These are phyloP conservation scores for Stygiomarasmius scandens DNA, from an alignment of 1,284 basidiomycete genomes.

Conservation along the genomic window DNA sequence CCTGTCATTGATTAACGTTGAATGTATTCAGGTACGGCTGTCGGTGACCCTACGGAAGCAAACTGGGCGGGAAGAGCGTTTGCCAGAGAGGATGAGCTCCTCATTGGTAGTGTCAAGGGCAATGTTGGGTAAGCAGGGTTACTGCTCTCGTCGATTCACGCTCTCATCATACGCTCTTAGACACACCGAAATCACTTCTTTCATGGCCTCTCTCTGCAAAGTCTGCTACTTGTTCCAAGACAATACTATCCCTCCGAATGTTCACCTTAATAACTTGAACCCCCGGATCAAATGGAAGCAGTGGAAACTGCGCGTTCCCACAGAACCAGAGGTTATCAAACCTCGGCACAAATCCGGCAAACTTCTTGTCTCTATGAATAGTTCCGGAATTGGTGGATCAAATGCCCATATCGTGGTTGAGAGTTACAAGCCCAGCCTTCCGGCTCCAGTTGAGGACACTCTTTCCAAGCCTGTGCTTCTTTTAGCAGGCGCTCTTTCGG, in stretches of 20 bases:
- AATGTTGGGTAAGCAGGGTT: conserved; percentile 38
- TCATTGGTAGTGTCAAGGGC: conserved; percentile 42
- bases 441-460: background rate
- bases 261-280: conserved; percentile 38
- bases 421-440: background rate
- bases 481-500: conserved; percentile 39
- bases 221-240: conserved; percentile 40
- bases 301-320: conserved; percentile 23
- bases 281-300: conserved; percentile 41
- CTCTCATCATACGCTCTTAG: conserved; percentile 24
- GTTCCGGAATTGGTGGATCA: conserved; percentile 13
- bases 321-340: conserved; percentile 8
- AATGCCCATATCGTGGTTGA: conserved; percentile 18
- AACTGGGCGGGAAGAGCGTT: conserved; percentile 43
- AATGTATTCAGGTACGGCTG: conserved; percentile 34
- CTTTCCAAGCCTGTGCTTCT: conserved; percentile 28
- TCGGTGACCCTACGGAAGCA: conserved; percentile 48
- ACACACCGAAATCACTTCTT: conserved; percentile 44
- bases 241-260: conserved; percentile 40
- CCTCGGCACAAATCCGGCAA: conserved; percentile 9
- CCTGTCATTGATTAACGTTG: no score
- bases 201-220: conserved; percentile 44
- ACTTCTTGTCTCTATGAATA: conserved; percentile 13
- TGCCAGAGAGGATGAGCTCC: conserved; percentile 27
- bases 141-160: background rate